Evolutionary conservation across 495 filamentous ascomycete genomes (phyloP), one percentile per base, ranked within the genome.

Genomic region (Penicillium desertorum): DNA sequence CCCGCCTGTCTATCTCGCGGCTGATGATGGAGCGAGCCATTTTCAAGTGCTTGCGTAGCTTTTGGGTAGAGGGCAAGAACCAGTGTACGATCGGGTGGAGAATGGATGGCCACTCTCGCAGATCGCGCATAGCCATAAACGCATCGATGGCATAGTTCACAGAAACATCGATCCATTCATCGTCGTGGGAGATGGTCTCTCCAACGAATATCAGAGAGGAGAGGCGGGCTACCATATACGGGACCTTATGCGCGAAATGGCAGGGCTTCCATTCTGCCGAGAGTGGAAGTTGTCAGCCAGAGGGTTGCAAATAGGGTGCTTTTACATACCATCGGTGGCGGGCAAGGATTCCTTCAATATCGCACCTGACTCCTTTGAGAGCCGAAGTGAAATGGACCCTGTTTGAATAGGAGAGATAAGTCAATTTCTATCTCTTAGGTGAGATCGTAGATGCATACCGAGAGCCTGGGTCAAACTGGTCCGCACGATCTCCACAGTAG

Each of bases 151-250:
- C 83, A 64, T 82, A 88, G 34, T 76, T 79, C 60, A 85, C 79
- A 2, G 83, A 79, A 5, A 79, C 71, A 22, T 80, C 63, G 19
- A 86, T 65, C 75, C 86, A 89, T 14, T 83, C 77, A 47, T 79
- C 68, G 25, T 82, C 68, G 2, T 80, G 77, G 59, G 79, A 81
- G 42, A 84, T 59, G 11, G 78, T 72, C 5, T 73, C 60, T 20
- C 84, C 86, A 47, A 86, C 70, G 50, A 87, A 87, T 7, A 82
- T 68, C 14, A 83, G 68, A n/a, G 82, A 80, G 0, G 84, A 84
- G 20, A 85, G 54, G 6, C 76, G 77, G 37, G 82, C 82, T 1
- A 88, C 78, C 12, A 85, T 77, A 23, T 70, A 56, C 2, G 71
- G 71, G 6, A 70, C 44, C 48, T 73, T 60, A 7, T 63, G 45